Evolutionary conservation across 352 stramenopile genomes (phyloP).

Genomic region (Phytophthora macrochlamydospora): DNA sequence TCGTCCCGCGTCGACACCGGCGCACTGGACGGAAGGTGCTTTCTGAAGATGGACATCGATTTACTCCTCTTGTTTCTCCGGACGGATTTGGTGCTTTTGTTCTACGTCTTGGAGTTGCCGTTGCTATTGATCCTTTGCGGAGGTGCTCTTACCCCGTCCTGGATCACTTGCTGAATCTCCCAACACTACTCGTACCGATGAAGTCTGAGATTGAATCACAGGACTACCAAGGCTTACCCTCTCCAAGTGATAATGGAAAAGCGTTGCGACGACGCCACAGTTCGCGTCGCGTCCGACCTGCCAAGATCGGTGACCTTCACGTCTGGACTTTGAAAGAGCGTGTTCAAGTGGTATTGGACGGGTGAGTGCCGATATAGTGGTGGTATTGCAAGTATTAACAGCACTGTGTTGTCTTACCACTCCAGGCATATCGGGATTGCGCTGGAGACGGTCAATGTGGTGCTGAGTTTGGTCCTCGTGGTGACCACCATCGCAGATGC

Average conservation of each 20-base stretch:
- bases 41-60: slow-evolving; percentile 12
- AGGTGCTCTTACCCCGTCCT: too few species aligned
- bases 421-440: slow-evolving; percentile 32
- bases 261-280: not conserved
- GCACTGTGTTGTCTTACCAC: too few species aligned
- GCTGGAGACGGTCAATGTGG: slow-evolving; percentile 49
- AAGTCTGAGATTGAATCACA: not conserved
- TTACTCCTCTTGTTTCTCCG: slow-evolving; percentile 1
- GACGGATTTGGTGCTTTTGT: slow-evolving; percentile 6
- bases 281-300: not conserved
- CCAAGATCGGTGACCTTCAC: slow-evolving; percentile 48
- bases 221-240: not conserved
- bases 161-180: not conserved
- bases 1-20: not conserved
- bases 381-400: too few species aligned
- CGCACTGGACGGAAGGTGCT: slow-evolving; percentile 11
- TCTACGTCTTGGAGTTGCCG: not conserved
- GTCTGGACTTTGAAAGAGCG: slow-evolving; percentile 50
- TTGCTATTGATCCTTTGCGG: too few species aligned
- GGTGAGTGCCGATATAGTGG: slow-evolving; percentile 16
- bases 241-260: not conserved
- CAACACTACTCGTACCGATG: not conserved
- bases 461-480: slow-evolving; percentile 54
- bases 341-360: slow-evolving; percentile 47
- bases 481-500: slow-evolving; percentile 47